Conservation (phyloP, 202 grass and related monocot genomes). For the Setaria viridis region DNA sequence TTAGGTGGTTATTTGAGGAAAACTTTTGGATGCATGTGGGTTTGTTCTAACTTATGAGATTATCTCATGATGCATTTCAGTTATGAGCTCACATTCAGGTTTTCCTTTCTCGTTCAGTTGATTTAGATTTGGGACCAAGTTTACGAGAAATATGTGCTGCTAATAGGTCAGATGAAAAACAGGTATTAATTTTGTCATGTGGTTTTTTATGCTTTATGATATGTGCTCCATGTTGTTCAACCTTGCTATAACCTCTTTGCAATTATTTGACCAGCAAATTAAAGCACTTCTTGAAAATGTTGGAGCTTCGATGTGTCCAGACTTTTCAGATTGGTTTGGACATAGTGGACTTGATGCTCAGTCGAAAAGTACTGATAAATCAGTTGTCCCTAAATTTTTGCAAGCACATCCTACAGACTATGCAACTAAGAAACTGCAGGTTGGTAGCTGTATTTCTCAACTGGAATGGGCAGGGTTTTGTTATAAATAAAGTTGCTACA, state of each 20-base stretch:
- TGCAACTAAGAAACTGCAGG: constrained; percentile 96
- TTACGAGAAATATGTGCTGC: constrained; percentile 88
- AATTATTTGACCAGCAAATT: constrained; percentile 75
- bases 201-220: constrained; percentile 18
- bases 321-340: constrained; percentile 88
- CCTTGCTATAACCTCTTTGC: constrained; percentile 42
- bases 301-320: constrained; percentile 93
- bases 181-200: constrained; percentile 58
- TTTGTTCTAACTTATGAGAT: not conserved
- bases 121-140: constrained; percentile 75
- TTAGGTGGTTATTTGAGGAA: not conserved
- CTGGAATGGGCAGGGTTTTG: not conserved
- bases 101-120: constrained; percentile 49
- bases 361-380: constrained; percentile 72
- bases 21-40: constrained; percentile 24
- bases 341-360: constrained; percentile 59
- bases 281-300: constrained; percentile 88
- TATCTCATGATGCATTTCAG: not conserved
- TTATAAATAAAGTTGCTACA: constrained; percentile 22
- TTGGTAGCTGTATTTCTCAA: constrained; percentile 47
- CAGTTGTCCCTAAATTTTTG: constrained; percentile 81
- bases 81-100: constrained; percentile 27
- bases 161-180: constrained; percentile 96
- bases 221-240: constrained; percentile 39
- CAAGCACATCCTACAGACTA: constrained; percentile 89